A percentile compares a stretch with the other conserved stretches of the same genome.
Evolutionary conservation across 768 basidiomycete genomes (phyloP).

Genomic region (Lyophyllum decastes): DNA sequence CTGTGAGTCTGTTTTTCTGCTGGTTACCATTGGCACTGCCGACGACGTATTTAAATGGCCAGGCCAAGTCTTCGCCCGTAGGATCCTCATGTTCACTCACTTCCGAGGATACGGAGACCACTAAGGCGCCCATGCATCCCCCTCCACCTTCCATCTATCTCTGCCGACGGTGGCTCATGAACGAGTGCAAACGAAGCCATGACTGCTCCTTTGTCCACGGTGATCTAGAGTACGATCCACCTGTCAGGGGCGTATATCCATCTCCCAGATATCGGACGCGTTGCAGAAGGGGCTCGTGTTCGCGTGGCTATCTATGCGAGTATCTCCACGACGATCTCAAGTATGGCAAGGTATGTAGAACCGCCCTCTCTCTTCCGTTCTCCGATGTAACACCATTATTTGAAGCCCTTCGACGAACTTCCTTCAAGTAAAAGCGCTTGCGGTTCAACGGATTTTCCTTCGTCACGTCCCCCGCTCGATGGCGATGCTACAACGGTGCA

Average conservation of each 20-base stretch:
- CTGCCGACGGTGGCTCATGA: slow-evolving; percentile 16
- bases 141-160: slow-evolving; percentile 6
- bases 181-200: slow-evolving; percentile 20
- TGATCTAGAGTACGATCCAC: slow-evolving; percentile 14
- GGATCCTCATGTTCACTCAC: slow-evolving; percentile 10
- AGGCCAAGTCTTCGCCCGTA: slow-evolving; percentile 4
- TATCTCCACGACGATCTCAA: slow-evolving; percentile 10
- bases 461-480: neutral
- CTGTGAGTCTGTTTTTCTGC: neutral
- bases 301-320: slow-evolving; percentile 3
- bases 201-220: slow-evolving; percentile 22
- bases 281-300: neutral
- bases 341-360: slow-evolving; percentile 5
- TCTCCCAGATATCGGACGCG: neutral
- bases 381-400: neutral
- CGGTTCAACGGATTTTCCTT: neutral
- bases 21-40: neutral
- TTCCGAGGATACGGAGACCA: neutral
- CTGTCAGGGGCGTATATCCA: slow-evolving; percentile 11
- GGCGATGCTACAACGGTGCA: neutral
- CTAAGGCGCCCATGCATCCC: neutral
- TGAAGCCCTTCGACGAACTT: neutral
- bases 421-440: neutral
- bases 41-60: neutral
- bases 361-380: neutral